Percentiles rank a stretch among this genome's conserved stretches.
These are phyloP conservation scores for Cicer pinnatifidum DNA, from an alignment of 306 rosid species.

Conservation along the genomic window DNA sequence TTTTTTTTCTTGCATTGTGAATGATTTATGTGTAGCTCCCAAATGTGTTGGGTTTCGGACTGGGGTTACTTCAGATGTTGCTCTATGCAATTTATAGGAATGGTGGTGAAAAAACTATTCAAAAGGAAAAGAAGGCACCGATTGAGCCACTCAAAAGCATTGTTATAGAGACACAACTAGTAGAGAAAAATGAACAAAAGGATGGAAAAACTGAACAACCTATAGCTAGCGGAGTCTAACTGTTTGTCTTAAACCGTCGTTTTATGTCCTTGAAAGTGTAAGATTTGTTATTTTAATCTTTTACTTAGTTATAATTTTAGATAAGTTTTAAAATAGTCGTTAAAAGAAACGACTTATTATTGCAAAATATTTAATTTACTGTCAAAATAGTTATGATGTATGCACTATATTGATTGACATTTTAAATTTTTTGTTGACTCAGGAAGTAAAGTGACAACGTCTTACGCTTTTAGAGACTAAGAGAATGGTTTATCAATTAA, in stretches of 20 bases:
- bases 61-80: conserved; percentile 79
- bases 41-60: conserved; percentile 68
- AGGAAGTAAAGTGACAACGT: too few species aligned
- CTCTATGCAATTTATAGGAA: conserved; percentile 67
- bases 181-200: conserved; percentile 1
- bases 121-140: conserved; percentile 33
- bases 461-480: too few species aligned
- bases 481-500: too few species aligned
- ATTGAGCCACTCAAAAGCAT: conserved; percentile 42
- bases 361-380: too few species aligned
- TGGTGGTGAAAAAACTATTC: conserved; percentile 30
- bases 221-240: conserved; percentile 1
- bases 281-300: too few species aligned
- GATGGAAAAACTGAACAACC: background rate
- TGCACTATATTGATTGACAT: too few species aligned
- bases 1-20: background rate
- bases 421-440: too few species aligned
- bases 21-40: conserved; percentile 58
- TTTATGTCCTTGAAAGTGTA: too few species aligned
- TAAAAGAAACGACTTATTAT: too few species aligned
- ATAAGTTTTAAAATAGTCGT: too few species aligned
- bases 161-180: background rate
- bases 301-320: too few species aligned
- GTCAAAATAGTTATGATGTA: too few species aligned
- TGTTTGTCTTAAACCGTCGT: background rate